A percentile compares a stretch with the other conserved stretches of the same genome.
phyloP scores from a whole-genome alignment of 495 filamentous ascomycete species.

The Cercophora scortea region DNA sequence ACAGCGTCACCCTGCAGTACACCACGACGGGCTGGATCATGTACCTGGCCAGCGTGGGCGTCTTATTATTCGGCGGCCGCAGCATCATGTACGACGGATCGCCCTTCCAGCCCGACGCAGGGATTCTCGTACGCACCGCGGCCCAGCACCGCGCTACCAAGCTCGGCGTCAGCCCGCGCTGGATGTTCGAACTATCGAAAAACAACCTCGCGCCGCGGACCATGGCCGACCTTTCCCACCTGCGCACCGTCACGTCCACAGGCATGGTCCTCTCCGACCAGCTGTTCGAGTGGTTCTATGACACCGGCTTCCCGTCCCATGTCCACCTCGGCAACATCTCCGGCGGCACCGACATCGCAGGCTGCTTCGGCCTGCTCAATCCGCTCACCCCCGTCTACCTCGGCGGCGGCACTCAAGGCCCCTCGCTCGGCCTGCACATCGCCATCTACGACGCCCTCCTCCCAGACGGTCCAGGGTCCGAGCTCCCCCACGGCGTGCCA shows the following conservation, averaged over 20 bases:
- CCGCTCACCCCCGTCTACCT: slow-evolving; percentile 63
- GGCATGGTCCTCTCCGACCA: slow-evolving; percentile 72
- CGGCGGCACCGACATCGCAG: slow-evolving; percentile 71
- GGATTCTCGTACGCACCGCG: slow-evolving; percentile 50
- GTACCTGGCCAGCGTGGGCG: slow-evolving; percentile 54
- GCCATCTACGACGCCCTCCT: slow-evolving; percentile 61
- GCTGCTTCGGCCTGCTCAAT: slow-evolving; percentile 61
- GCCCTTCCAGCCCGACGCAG: slow-evolving; percentile 60
- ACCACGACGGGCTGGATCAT: slow-evolving; percentile 79
- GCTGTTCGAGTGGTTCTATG: slow-evolving; percentile 78
- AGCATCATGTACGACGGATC: slow-evolving; percentile 69
- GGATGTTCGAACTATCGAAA: slow-evolving; percentile 61
- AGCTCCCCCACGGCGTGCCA: slow-evolving; percentile 52
- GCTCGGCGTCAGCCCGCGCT: slow-evolving; percentile 66
- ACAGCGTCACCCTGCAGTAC: slow-evolving; percentile 48
- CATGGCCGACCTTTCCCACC: slow-evolving; percentile 50
- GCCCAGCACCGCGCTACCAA: slow-evolving; percentile 51
- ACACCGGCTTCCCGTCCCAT: slow-evolving; percentile 57
- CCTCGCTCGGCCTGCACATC: slow-evolving; percentile 55
- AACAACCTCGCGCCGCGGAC: slow-evolving; percentile 49
- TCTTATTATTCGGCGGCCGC: slow-evolving; percentile 47
- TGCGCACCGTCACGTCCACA: slow-evolving; percentile 56
- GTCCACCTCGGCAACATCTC: slow-evolving; percentile 65
- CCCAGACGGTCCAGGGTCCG: slow-evolving; percentile 41
- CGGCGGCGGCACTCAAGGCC: slow-evolving; percentile 63